Base-by-base conservation (phyloP, 345 rosid species). In the Syzygium aqueum region DNA sequence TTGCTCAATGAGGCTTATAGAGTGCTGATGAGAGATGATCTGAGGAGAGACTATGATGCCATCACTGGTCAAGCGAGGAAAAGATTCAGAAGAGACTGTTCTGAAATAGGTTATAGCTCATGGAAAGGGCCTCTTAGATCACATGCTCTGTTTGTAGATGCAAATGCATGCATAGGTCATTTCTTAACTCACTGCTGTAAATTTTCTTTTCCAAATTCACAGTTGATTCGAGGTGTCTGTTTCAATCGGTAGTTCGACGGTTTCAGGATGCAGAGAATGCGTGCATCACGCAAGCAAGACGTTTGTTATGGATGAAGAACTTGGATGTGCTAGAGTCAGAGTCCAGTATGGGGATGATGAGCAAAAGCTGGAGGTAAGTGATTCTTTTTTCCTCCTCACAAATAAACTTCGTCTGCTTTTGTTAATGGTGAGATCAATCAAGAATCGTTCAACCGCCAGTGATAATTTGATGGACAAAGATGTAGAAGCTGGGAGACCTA, bases 231-330 rank as follows among this genome's bases (percentile, higher is more conserved):
- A 59, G 49, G 77, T 25, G 14, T 28, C 28, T 46, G 46, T 54
- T 17, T 30, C n/a, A 14, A n/a, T 37, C 51, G 6, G 40, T 43
- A 85, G 53, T 63, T 51, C 51, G n/a, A 43, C 2, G 56, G 46
- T 54, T 82, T 22, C 94, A 94, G 95, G 96, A 77, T 93, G 95
- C 92, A 89, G 92, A 89, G 95, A 93, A 88, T 94, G 96, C 73
- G 92, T 91, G 56, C 92, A 92, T 52, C 92, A 93, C 78, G 95
- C 95, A n/a, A 85, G 95, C 65, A 92, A 93, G 87, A 94, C 95
- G 7, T 93, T 94, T 40, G 85, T 86, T 28, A 91, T 93, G 92
- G 95, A 93, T 52, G 92, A 92, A 53, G 89, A 91, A 28, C 84
- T 85, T 2, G 94, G 96, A 53, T 90, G 94, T 50, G 95, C 97